These are phyloP conservation scores for Fusarium liriodendri DNA, from an alignment of 2,329 filamentous ascomycete species.

Conservation along the genomic window DNA sequence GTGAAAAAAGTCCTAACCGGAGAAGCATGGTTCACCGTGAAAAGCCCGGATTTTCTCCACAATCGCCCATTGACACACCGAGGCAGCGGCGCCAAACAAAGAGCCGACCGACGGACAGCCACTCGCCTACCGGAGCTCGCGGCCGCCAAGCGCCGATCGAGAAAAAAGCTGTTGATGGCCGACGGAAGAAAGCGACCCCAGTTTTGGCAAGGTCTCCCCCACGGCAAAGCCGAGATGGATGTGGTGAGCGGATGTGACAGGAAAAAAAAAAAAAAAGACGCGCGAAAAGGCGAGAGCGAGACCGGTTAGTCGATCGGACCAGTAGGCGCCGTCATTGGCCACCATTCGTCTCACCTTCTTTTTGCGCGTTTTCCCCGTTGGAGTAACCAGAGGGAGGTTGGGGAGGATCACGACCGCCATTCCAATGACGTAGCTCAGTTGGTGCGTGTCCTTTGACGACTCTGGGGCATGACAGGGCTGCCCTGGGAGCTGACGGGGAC, in stretches of 20 bases:
- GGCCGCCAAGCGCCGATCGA: slow-evolving; percentile 28
- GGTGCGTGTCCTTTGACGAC: slow-evolving; percentile 26
- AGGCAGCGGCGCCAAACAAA: slow-evolving; percentile 29
- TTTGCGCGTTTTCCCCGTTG: slow-evolving; percentile 23
- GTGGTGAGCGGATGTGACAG: slow-evolving; percentile 24
- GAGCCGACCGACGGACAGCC: slow-evolving; percentile 9
- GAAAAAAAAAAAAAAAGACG: slow-evolving; percentile 5
- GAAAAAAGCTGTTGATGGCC: slow-evolving; percentile 17
- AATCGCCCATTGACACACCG: slow-evolving; percentile 37
- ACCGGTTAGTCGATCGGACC: slow-evolving; percentile 24
- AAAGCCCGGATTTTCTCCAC: slow-evolving; percentile 25
- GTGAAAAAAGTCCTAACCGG: slow-evolving; percentile 24
- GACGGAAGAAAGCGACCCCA: slow-evolving; percentile 28
- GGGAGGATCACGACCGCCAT: slow-evolving; percentile 32
- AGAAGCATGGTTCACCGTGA: slow-evolving; percentile 32
- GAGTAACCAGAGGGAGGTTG: slow-evolving; percentile 17
- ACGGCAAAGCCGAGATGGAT: slow-evolving; percentile 39
- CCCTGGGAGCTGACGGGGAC: slow-evolving; percentile 32
- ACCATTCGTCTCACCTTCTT: slow-evolving; percentile 33
- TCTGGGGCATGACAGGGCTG: slow-evolving; percentile 38
- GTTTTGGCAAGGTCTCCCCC: slow-evolving; percentile 29
- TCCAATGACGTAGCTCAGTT: slow-evolving; percentile 41
- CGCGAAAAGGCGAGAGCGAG: slow-evolving; percentile 7
- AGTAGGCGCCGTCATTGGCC: slow-evolving; percentile 26
- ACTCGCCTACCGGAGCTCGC: slow-evolving; percentile 25